Percentiles rank a stretch among this genome's conserved stretches.
Conservation (phyloP, 495 filamentous ascomycete species). For the Lophium mytilinum region DNA sequence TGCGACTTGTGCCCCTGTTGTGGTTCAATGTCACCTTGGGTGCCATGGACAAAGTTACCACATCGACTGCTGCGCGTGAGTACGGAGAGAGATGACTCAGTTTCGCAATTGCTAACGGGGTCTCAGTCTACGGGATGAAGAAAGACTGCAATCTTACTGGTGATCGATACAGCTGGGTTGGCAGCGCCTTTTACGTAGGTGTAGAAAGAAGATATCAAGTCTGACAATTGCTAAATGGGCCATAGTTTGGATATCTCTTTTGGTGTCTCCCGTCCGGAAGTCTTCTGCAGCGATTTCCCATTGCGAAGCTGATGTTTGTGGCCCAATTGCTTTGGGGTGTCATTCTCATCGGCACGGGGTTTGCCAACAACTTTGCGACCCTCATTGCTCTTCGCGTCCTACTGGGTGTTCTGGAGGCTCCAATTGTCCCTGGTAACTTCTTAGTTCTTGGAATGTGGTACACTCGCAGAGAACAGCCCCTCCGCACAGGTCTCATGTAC, state of each 20-base stretch:
- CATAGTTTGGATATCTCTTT: slow-evolving; percentile 52
- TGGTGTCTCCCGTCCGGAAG: slow-evolving; percentile 44
- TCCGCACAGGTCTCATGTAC: slow-evolving; percentile 54
- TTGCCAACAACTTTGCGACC: slow-evolving; percentile 45
- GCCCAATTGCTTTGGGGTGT: slow-evolving; percentile 57
- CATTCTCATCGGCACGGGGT: slow-evolving; percentile 49
- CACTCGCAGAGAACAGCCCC: slow-evolving; percentile 49
- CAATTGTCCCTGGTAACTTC: slow-evolving; percentile 31
- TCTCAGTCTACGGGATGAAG: slow-evolving; percentile 27
- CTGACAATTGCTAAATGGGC: background rate
- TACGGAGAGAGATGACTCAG: too few species aligned
- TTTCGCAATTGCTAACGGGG: too few species aligned
- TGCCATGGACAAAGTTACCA: slow-evolving; percentile 18
- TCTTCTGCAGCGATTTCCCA: slow-evolving; percentile 49
- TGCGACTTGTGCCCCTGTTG: slow-evolving; percentile 8
- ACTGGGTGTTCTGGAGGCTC: slow-evolving; percentile 50
- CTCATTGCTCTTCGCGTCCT: slow-evolving; percentile 49
- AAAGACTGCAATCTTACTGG: slow-evolving; percentile 45
- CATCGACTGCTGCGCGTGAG: slow-evolving; percentile 6
- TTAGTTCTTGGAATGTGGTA: slow-evolving; percentile 42
- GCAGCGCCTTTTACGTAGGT: slow-evolving; percentile 69
- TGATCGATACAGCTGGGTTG: slow-evolving; percentile 57
- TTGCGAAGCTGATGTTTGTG: slow-evolving; percentile 48
- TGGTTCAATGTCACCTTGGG: slow-evolving; percentile 11
- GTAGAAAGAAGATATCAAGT: background rate